phyloP scores from a whole-genome alignment of 805 yeast species.

The Scheffersomyces coipomensis region DNA sequence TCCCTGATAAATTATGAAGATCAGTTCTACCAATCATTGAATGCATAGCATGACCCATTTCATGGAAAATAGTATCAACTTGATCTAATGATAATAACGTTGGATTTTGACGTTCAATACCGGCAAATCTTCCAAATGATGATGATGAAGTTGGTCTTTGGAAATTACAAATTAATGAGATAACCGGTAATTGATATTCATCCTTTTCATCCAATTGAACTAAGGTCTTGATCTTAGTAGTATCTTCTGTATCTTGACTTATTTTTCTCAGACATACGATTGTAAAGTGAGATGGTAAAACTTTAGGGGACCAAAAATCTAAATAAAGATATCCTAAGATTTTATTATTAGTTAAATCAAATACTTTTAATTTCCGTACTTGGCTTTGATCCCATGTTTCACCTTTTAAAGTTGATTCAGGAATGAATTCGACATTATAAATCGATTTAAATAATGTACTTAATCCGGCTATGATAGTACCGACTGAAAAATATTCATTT shows the following conservation, averaged over 20 bases:
- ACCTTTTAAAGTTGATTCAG: slow-evolving; percentile 59
- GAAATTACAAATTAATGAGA: slow-evolving; percentile 87
- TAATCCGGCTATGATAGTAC: slow-evolving; percentile 81
- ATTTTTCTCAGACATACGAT: slow-evolving; percentile 89
- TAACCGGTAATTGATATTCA: slow-evolving; percentile 80
- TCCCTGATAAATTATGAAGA: slow-evolving; percentile 89
- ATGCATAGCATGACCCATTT: slow-evolving; percentile 99
- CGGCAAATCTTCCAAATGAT: slow-evolving; percentile 27
- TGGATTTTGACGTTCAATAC: slow-evolving; percentile 24
- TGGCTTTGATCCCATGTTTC: slow-evolving; percentile 83
- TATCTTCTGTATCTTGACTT: slow-evolving; percentile 43
- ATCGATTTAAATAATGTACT: slow-evolving; percentile 66
- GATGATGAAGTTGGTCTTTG: slow-evolving; percentile 17
- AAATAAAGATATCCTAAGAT: slow-evolving; percentile 81
- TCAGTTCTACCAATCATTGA: slow-evolving; percentile 93
- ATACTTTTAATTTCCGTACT: slow-evolving; percentile 78
- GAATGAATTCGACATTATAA: slow-evolving; percentile 75
- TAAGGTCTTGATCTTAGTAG: slow-evolving; percentile 17
- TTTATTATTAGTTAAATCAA: slow-evolving; percentile 49
- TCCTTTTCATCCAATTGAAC: slow-evolving; percentile 44
- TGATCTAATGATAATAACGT: slow-evolving; percentile 71
- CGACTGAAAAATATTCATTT: slow-evolving; percentile 76
- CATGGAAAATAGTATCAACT: slow-evolving; percentile 93
- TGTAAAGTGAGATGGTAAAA: slow-evolving; percentile 93
- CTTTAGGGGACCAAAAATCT: slow-evolving; percentile 77